A percentile compares a stretch with the other conserved stretches of the same genome.
Evolutionary conservation across 1,284 basidiomycete genomes (phyloP).

Genomic region (Ceratobasidium sp.): DNA sequence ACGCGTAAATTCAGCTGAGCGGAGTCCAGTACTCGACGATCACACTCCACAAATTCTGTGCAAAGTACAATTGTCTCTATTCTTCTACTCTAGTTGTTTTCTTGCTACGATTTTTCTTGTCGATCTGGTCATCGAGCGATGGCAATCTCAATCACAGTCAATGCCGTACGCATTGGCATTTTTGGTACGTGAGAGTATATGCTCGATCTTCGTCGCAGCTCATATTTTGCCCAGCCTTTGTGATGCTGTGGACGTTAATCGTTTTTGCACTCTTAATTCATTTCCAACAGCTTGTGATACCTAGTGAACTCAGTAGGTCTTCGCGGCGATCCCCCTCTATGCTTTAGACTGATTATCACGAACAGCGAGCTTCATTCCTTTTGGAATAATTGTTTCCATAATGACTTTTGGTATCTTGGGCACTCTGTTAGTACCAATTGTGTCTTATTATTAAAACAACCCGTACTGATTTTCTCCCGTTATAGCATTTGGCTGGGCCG

Average conservation of each 20-base stretch:
- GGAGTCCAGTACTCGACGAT: conserved; percentile 32
- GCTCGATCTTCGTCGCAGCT: conserved; percentile 2
- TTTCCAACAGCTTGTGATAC: conserved; percentile 47
- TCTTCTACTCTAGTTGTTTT: conserved; percentile 14
- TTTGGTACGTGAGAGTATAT: conserved; percentile 12
- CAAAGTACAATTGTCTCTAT: conserved; percentile 21
- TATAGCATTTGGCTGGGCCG: conserved; percentile 46
- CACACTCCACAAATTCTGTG: conserved; percentile 10
- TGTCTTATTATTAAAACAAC: conserved; percentile 8
- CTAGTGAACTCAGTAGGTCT: conserved; percentile 42
- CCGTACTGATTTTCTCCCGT: conserved; percentile 6
- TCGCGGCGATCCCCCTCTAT: conserved; percentile 13
- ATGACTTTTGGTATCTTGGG: conserved; percentile 76
- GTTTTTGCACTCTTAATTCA: conserved; percentile 48
- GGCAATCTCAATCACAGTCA: conserved; percentile 34
- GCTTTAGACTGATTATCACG: conserved; percentile 21
- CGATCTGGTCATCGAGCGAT: conserved; percentile 32
- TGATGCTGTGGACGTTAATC: conserved; percentile 49
- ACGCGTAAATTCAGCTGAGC: conserved; percentile 41
- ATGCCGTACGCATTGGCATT: conserved; percentile 39
- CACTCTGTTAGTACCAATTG: conserved; percentile 68
- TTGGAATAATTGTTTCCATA: conserved; percentile 81
- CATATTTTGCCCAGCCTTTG: conserved; percentile 38
- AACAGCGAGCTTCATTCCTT: conserved; percentile 84
- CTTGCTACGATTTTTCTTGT: conserved; percentile 36